phyloP scores from a whole-genome alignment of 805 yeast genomes.

The Schizosaccharomyces japonicus region DNA sequence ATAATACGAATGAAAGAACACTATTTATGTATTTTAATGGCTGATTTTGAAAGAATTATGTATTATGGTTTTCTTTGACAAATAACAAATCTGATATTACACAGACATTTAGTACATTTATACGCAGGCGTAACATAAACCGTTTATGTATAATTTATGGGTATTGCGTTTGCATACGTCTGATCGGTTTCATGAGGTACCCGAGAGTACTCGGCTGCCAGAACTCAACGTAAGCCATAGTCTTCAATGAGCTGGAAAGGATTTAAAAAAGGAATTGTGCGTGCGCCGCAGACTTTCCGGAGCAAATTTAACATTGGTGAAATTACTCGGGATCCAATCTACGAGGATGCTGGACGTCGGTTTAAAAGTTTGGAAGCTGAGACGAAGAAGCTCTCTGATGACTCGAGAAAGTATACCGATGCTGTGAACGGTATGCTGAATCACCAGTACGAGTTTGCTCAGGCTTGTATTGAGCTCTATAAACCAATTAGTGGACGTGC shows the following conservation, averaged over 20 bases:
- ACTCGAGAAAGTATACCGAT: constrained; percentile 66
- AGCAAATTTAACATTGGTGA: constrained; percentile 71
- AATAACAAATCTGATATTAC: no score
- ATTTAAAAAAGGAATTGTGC: constrained; percentile 46
- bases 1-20: no score
- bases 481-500: constrained; percentile 85
- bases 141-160: no score
- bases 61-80: no score
- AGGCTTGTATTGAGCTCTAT: constrained; percentile 83
- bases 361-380: constrained; percentile 78
- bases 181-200: no score
- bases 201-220: no score
- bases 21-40: no score
- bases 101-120: no score
- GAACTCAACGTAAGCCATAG: no score
- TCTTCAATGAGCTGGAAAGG: constrained; percentile 65
- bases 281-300: constrained; percentile 75
- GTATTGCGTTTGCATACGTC: no score
- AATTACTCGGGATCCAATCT: constrained; percentile 59
- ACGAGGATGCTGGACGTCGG: constrained; percentile 85
- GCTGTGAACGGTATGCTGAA: constrained; percentile 86
- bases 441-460: constrained; percentile 86
- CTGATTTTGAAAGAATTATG: no score
- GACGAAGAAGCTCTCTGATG: constrained; percentile 72
- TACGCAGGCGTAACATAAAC: no score